Evolutionary conservation across 805 yeast genomes (phyloP).

Genomic region (Kluyveromyces aestuarii): DNA sequence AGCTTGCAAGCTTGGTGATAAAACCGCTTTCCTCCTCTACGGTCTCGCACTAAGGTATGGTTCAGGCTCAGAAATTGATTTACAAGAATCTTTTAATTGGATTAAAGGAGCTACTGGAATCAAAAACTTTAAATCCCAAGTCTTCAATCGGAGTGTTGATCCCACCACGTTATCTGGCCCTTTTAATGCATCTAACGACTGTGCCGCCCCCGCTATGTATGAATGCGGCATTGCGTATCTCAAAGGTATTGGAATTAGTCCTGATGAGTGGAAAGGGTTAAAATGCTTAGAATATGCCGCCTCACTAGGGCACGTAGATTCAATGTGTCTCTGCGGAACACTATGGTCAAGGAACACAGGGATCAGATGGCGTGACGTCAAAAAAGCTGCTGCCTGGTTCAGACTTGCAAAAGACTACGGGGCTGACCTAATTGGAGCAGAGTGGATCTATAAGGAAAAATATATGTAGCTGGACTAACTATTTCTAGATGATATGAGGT

Average conservation of each 20-base stretch:
- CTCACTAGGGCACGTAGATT: conserved; percentile 55
- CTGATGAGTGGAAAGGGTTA: conserved; percentile 50
- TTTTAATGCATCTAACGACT: conserved; percentile 6
- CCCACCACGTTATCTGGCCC: conserved; percentile 35
- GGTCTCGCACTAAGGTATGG: conserved; percentile 61
- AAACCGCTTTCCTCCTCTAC: conserved; percentile 60
- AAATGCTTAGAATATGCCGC: conserved; percentile 56
- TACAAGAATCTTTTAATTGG: conserved; percentile 48
- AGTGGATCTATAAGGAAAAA: conserved; percentile 70
- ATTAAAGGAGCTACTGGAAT: conserved; percentile 43
- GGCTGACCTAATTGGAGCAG: conserved; percentile 51
- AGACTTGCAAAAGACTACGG: conserved; percentile 58
- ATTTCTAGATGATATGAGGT: background rate
- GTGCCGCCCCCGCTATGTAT: conserved; percentile 40
- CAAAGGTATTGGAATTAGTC: conserved; percentile 44
- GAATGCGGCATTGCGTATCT: conserved; percentile 52
- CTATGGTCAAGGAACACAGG: conserved; percentile 53
- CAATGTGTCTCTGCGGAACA: conserved; percentile 60
- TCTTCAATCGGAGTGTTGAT: conserved; percentile 19
- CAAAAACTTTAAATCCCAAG: conserved; percentile 17
- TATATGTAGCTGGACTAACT: conserved; percentile 30
- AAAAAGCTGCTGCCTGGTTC: conserved; percentile 61
- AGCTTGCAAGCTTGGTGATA: conserved; percentile 53
- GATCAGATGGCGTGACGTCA: conserved; percentile 45
- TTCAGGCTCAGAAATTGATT: conserved; percentile 55